Conservation (phyloP, 2,329 filamentous ascomycete species). For the Fusarium sulawesiense region DNA sequence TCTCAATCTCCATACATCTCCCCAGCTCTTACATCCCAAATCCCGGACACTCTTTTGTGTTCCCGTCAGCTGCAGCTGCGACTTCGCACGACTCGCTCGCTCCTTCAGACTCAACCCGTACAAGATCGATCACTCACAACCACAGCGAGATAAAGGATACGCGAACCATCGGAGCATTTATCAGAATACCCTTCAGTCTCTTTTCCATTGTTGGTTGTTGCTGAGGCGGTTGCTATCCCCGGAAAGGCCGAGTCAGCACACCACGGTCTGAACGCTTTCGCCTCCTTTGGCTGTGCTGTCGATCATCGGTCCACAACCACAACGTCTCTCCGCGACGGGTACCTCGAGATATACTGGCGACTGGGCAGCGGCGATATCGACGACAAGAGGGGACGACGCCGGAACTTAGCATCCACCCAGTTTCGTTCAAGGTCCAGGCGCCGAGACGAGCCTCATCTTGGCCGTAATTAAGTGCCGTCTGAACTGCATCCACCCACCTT, state of each 20-base stretch:
- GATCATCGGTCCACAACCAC: slow-evolving; percentile 40
- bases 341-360: slow-evolving; percentile 7
- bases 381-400: slow-evolving; percentile 1
- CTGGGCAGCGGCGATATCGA: slow-evolving; percentile 13
- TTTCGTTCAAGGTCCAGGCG: slow-evolving; percentile 4
- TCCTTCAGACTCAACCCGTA: slow-evolving; percentile 5
- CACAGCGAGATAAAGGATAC: not conserved
- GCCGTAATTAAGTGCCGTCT: not conserved
- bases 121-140: slow-evolving; percentile 2
- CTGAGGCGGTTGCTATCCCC: slow-evolving; percentile 6
- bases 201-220: not conserved
- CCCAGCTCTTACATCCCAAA: slow-evolving; percentile 35
- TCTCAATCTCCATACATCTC: slow-evolving; percentile 31
- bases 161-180: not conserved
- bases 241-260: slow-evolving; percentile 38
- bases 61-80: slow-evolving; percentile 27
- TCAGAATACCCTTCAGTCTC: not conserved
- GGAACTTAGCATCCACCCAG: slow-evolving; percentile 1
- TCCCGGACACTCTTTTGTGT: slow-evolving; percentile 18
- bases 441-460: slow-evolving; percentile 7
- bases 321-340: slow-evolving; percentile 25
- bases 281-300: slow-evolving; percentile 40
- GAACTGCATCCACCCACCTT: not conserved
- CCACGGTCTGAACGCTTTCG: slow-evolving; percentile 27
- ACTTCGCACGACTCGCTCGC: slow-evolving; percentile 22